Percentiles rank a stretch among this genome's conserved stretches.
These are phyloP conservation scores for Phtheirospermum japonicum DNA, from an alignment of 257 asterid species.

Conservation along the genomic window DNA sequence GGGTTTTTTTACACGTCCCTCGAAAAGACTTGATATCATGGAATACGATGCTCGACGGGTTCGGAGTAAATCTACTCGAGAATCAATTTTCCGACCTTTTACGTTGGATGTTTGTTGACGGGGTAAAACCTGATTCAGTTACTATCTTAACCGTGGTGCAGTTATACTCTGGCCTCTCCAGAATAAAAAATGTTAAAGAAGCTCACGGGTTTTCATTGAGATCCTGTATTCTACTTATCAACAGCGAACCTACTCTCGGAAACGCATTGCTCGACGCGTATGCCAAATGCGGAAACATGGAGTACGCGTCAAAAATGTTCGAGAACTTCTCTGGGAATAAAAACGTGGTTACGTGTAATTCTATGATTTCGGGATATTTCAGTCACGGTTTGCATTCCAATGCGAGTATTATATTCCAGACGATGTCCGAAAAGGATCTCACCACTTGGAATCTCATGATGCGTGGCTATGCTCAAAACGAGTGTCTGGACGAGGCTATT, in stretches of 20 bases:
- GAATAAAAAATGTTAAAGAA: background rate
- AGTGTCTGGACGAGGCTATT: conserved; percentile 1
- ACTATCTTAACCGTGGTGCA: background rate
- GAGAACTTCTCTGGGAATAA: background rate
- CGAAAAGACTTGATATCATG: conserved; percentile 4
- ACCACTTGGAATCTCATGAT: conserved; percentile 7
- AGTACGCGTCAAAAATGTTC: background rate
- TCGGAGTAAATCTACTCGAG: conserved; percentile 1
- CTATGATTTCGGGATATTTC: conserved; percentile 1
- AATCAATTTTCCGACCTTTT: background rate
- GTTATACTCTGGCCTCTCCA: background rate
- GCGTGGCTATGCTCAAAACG: background rate
- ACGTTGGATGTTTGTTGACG: background rate
- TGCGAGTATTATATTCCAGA: conserved; percentile 4
- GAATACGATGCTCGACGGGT: conserved; percentile 2
- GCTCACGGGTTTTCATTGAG: background rate
- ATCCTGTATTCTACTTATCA: background rate
- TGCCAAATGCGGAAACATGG: conserved; percentile 3
- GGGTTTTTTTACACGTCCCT: background rate
- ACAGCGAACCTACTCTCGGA: conserved; percentile 7
- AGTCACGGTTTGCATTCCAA: background rate
- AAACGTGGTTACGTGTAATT: conserved; percentile 1
- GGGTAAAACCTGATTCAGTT: background rate
- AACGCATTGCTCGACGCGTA: conserved; percentile 8
- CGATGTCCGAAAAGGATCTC: background rate